phyloP scores from a whole-genome alignment of 106 monocot species.

The Dendrobium nobile region DNA sequence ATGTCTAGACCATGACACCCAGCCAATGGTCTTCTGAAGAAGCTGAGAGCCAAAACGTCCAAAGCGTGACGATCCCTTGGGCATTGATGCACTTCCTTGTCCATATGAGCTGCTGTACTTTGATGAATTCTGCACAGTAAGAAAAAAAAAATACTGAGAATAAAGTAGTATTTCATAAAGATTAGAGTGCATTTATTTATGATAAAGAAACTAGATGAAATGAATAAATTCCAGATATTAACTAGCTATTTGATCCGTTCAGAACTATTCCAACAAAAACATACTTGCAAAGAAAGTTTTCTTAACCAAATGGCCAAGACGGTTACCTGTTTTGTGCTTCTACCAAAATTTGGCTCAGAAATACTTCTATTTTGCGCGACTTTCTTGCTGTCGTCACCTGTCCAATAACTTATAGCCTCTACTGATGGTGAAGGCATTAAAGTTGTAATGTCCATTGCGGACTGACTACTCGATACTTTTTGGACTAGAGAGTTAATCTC shows the following conservation, averaged over 20 bases:
- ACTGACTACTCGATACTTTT: slow-evolving; percentile 64
- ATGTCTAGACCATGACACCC: slow-evolving; percentile 67
- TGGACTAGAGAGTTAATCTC: slow-evolving; percentile 21
- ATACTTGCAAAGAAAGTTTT: neutral
- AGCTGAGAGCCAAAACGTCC: slow-evolving; percentile 66
- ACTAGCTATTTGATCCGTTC: neutral
- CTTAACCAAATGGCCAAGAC: neutral
- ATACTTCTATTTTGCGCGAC: slow-evolving; percentile 62
- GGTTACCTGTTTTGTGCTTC: slow-evolving; percentile 65
- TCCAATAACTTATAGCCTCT: slow-evolving; percentile 68
- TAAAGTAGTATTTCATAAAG: neutral
- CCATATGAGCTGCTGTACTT: slow-evolving; percentile 31
- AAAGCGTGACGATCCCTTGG: slow-evolving; percentile 54
- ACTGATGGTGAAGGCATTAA: slow-evolving; percentile 78
- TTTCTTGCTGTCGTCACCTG: slow-evolving; percentile 32
- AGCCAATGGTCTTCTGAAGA: slow-evolving; percentile 82
- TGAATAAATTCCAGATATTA: neutral
- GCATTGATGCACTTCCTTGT: slow-evolving; percentile 39
- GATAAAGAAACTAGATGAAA: neutral
- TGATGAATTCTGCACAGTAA: slow-evolving; percentile 12
- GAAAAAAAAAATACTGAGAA: neutral
- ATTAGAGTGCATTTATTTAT: neutral
- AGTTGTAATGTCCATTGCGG: slow-evolving; percentile 63
- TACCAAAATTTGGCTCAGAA: slow-evolving; percentile 91
- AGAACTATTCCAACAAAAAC: neutral